Evolutionary conservation across 176 grass and related monocot genomes (phyloP).

Genomic region (Oryza punctata): DNA sequence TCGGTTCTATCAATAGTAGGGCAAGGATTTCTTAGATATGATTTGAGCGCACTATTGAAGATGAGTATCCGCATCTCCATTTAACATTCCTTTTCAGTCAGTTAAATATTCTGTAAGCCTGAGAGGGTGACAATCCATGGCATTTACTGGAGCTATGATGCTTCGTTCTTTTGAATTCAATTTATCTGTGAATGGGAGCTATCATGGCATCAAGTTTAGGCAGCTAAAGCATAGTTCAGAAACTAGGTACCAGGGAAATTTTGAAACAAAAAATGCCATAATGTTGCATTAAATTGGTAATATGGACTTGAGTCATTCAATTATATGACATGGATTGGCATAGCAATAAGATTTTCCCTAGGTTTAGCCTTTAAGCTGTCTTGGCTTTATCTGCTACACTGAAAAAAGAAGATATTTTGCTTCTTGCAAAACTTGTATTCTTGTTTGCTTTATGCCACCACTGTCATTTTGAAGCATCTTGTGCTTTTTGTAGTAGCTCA

Average conservation of each 20-base stretch:
- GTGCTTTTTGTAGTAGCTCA: slow-evolving; percentile 38
- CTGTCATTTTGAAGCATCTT: neutral
- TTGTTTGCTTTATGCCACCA: neutral
- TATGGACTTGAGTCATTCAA: neutral
- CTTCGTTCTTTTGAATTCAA: neutral
- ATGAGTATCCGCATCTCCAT: neutral
- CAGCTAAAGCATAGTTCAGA: neutral
- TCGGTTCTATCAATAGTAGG: neutral
- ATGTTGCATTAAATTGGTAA: neutral
- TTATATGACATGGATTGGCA: neutral
- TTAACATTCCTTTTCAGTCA: neutral
- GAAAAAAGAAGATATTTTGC: neutral
- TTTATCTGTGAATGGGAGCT: neutral
- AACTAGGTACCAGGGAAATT: neutral
- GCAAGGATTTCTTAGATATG: neutral
- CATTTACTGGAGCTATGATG: no score
- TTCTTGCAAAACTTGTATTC: neutral
- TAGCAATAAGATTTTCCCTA: neutral
- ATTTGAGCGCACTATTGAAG: neutral
- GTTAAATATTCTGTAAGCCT: neutral
- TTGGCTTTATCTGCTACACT: neutral
- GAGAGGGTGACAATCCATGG: neutral
- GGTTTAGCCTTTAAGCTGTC: neutral
- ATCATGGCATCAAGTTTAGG: neutral
- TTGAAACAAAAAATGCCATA: neutral